Base-by-base conservation (phyloP, 1,284 basidiomycete species). In the Ganoderma leucocontextum region DNA sequence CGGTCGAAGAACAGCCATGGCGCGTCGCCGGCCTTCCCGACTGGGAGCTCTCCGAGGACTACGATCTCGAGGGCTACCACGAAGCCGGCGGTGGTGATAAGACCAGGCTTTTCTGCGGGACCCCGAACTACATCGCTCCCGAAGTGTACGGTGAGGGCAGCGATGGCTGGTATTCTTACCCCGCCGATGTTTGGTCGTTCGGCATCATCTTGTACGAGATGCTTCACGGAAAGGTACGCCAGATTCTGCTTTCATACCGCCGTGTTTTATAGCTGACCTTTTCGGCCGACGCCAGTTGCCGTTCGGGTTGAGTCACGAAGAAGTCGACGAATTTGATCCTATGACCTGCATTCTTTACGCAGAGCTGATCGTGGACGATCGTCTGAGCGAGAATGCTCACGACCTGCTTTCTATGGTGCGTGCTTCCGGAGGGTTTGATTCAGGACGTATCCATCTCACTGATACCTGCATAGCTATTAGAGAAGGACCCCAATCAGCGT, bases 141-240 rank as follows among this genome's bases (percentile, higher is more conserved):
- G 89, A 91, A 75, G 86, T 90, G 44, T 79, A 89, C 38, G 42
- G 35, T 6, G n/a, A 17, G 49, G n/a, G 57, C 10, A 35, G 52
- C 33, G 22, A 22, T 55, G n/a, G 69, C 72, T 39, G 25, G 9
- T 89, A 89, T 76, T 84, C 84, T 12, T 85, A 83, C 47, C 83
- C 83, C 3, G 85, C 86, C 55, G 74, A 75, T 39, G 41, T 72
- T 25, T 75, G 74, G 74, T 66, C 86, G 15, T 77, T 88, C n/a
- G 88, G 87, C 25, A 85, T 89, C 52, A 80, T 90, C 67, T 75
- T 91, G 80, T 88, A 86, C 74, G 86, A 87, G 64, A 83, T 89
- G 79, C 79, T 89, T 2, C 86, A 84, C 71, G 87, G 86, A 13
- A 39, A 53, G 38, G 66, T 67, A 55, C 15, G 58, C 33, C 53